These are phyloP conservation scores for Fusarium pininemorale DNA, from an alignment of 2,329 filamentous ascomycete genomes.

Conservation along the genomic window DNA sequence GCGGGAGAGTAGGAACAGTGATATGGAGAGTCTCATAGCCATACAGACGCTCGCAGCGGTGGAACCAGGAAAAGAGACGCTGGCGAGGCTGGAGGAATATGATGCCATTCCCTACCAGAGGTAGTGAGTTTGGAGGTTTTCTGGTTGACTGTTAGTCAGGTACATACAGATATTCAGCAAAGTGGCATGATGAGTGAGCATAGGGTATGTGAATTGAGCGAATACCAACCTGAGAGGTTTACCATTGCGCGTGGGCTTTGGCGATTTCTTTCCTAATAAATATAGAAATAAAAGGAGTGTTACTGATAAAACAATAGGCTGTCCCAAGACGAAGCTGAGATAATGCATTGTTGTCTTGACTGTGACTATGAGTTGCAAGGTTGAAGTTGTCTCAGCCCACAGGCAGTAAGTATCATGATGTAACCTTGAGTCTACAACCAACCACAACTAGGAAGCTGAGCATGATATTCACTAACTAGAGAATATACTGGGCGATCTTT, in stretches of 20 bases:
- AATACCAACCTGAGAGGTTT: slow-evolving; percentile 20
- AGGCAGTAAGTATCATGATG: slow-evolving; percentile 12
- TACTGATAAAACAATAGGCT: background rate
- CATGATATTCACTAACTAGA: background rate
- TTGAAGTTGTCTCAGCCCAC: slow-evolving; percentile 12
- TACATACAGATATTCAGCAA: too few relatives aligned
- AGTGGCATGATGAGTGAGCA: background rate
- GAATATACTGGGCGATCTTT: background rate
- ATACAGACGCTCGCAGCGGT: slow-evolving; percentile 63
- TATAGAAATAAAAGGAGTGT: background rate
- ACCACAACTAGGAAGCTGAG: background rate
- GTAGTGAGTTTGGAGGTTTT: slow-evolving; percentile 61
- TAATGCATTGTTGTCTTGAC: slow-evolving; percentile 20
- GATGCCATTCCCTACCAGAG: slow-evolving; percentile 68
- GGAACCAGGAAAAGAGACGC: slow-evolving; percentile 70
- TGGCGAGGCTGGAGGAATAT: slow-evolving; percentile 68
- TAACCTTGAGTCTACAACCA: slow-evolving; percentile 1
- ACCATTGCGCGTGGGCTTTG: slow-evolving; percentile 34
- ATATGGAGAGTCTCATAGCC: slow-evolving; percentile 70
- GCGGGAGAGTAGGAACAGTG: slow-evolving; percentile 68
- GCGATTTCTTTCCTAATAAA: background rate
- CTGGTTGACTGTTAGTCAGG: slow-evolving; percentile 40
- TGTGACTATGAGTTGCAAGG: background rate
- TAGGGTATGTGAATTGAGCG: background rate
- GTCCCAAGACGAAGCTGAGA: slow-evolving; percentile 10